These are phyloP conservation scores for Periconia sp. DNA, from an alignment of 2,329 filamentous ascomycete species.

Conservation along the genomic window DNA sequence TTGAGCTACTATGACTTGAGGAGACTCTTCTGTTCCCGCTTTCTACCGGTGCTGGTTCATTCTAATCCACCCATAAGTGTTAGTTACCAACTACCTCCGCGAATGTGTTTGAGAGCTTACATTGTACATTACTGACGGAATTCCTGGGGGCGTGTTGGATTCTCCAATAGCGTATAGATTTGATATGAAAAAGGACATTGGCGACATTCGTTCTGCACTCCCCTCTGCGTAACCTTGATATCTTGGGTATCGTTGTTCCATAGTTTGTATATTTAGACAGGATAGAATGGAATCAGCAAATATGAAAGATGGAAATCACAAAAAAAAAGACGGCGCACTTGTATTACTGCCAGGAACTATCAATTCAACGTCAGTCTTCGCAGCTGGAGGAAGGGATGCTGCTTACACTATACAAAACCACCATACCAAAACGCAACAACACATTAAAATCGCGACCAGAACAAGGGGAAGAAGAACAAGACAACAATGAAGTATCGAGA, in stretches of 20 bases:
- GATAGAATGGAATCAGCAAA: too few relatives aligned
- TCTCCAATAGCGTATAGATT: slow-evolving; percentile 10
- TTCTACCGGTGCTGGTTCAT: neutral
- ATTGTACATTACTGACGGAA: slow-evolving; percentile 1
- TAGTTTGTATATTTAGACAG: neutral
- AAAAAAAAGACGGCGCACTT: neutral
- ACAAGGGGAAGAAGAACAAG: too few relatives aligned
- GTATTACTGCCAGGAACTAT: neutral
- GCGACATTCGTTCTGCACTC: neutral
- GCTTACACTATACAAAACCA: neutral
- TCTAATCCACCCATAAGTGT: neutral
- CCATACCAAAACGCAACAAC: neutral
- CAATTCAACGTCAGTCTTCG: neutral
- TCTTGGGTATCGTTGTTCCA: slow-evolving; percentile 7
- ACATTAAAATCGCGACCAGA: neutral
- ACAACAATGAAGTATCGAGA: neutral
- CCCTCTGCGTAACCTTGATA: neutral
- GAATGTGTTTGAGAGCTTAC: slow-evolving; percentile 1
- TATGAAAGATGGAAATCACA: too few relatives aligned
- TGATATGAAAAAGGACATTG: slow-evolving; percentile 12
- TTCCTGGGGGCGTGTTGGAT: neutral
- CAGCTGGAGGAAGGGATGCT: neutral
- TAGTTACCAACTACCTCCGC: neutral
- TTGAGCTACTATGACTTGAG: slow-evolving; percentile 10
- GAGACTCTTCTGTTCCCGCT: neutral